Base-by-base conservation (phyloP, 2,329 filamentous ascomycete species). In the Penicillium sp. region DNA sequence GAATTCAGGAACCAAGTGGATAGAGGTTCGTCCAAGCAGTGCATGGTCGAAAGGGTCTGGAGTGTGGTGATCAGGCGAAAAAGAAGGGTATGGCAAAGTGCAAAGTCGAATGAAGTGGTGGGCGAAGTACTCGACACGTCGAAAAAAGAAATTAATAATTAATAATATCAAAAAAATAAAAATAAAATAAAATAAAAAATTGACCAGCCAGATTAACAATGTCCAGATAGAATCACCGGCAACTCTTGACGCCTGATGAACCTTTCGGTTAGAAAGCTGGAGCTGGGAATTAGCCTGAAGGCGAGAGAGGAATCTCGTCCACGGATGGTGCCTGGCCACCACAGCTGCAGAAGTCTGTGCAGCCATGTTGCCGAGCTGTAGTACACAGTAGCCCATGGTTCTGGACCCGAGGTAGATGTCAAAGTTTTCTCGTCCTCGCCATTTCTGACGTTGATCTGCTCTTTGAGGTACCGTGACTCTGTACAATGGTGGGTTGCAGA, bases 1-100 rank as follows among this genome's bases (percentile, higher is more conserved):
- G 31, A n/a, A 37, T 45, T 46, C 52, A 54, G 52, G 52, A 42
- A 50, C 52, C 40, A 23, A n/a, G 40, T 43, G 40, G 40, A 19
- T 43, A 43, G 23, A 19, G 18, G 23, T 11, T 28, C 24, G 23
- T 43, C 40, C 9, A 21, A 10, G 19, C 3, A 24, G 18, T 13
- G 10, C 19, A 23, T 3, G 29, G 19, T 33, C 19, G 44, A 45
- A 16, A 36, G 39, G 31, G 40, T 29, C 40, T 29, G 23, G 40
- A 28, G 9, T 9, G 16, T 18, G 23, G 23, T 43, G 40, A 11
- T 43, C 40, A 29, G 40, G 40, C 40, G 24, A 28, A 29, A 28
- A 29, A 28, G 23, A 18, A 18, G 24, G 11, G 14, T 23, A 26
- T 7, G 9, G 14, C 13, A 5, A n/a, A n/a, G n/a, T n/a, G n/a